Evolutionary conservation across 2,329 filamentous ascomycete genomes (phyloP).

Genomic region (Clarireedia hainanense): DNA sequence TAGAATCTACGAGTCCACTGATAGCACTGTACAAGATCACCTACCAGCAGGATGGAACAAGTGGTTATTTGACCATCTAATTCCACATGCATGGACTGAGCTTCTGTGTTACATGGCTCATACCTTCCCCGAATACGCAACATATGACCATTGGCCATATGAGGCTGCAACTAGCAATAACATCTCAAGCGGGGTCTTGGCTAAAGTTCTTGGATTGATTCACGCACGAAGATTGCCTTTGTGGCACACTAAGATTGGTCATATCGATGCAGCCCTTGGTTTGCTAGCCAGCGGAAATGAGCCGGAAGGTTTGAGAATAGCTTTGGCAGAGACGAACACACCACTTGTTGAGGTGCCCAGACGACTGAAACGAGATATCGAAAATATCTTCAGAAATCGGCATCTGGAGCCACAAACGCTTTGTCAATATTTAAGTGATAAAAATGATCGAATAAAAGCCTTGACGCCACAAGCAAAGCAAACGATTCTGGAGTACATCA

Average conservation of each 20-base stretch:
- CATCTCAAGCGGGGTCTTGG: conserved; percentile 11
- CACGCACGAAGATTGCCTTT: conserved; percentile 11
- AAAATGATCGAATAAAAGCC: background rate
- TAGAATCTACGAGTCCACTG: conserved; percentile 22
- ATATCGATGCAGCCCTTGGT: conserved; percentile 9
- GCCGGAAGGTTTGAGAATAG: conserved; percentile 9
- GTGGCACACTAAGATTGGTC: conserved; percentile 18
- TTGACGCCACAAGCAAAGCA: conserved; percentile 12
- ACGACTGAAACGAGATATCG: conserved; percentile 3
- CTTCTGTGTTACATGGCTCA: conserved; percentile 13
- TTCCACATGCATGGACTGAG: conserved; percentile 25
- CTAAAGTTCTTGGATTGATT: conserved; percentile 15
- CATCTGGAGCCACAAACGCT: conserved; percentile 11
- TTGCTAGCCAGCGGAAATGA: conserved; percentile 12
- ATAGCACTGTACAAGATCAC: conserved; percentile 19
- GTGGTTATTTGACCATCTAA: conserved; percentile 22
- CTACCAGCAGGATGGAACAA: conserved; percentile 26
- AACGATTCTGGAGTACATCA: conserved; percentile 17
- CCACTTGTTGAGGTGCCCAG: conserved; percentile 21
- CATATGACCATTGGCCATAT: conserved; percentile 19
- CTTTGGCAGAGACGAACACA: conserved; percentile 18
- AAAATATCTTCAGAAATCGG: conserved; percentile 11
- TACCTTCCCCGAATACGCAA: conserved; percentile 5
- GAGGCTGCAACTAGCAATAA: conserved; percentile 4
- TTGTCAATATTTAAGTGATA: conserved; percentile 10